These are phyloP conservation scores for Vitis riparia DNA, from an alignment of 164 flowering plant genomes.

Conservation along the genomic window DNA sequence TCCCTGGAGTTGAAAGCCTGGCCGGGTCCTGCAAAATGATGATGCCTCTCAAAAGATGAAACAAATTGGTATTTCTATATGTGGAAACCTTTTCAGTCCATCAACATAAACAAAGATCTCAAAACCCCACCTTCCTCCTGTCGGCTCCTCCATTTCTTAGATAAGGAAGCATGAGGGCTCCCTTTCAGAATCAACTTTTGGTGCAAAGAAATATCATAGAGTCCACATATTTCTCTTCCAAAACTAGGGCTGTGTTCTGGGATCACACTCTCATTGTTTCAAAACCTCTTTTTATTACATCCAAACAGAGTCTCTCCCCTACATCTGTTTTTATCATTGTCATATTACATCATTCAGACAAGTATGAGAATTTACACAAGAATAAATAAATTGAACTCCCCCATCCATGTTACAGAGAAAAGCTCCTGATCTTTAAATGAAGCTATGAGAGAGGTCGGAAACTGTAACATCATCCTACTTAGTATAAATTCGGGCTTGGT, in stretches of 20 bases:
- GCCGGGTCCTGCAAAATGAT: slow-evolving; percentile 22
- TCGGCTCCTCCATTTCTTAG: slow-evolving; percentile 2
- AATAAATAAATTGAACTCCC: slow-evolving; percentile 22
- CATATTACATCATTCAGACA: slow-evolving; percentile 7
- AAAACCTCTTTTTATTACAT: not conserved
- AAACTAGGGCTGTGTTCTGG: too few species aligned
- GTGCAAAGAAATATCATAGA: too few species aligned
- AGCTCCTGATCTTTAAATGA: slow-evolving; percentile 4
- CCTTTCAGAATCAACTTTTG: slow-evolving; percentile 1
- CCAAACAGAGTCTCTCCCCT: not conserved
- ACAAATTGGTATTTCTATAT: slow-evolving; percentile 19
- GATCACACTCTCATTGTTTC: too few species aligned
- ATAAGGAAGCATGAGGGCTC: slow-evolving; percentile 4
- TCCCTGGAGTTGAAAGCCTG: slow-evolving; percentile 19
- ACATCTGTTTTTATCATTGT: not conserved
- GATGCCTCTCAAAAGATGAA: slow-evolving; percentile 20
- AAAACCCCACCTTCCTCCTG: slow-evolving; percentile 8
- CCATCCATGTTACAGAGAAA: slow-evolving; percentile 10
- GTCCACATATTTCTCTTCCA: too few species aligned
- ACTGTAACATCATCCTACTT: slow-evolving; percentile 3
- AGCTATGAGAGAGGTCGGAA: slow-evolving; percentile 15
- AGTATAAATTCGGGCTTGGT: slow-evolving; percentile 1
- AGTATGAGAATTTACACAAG: slow-evolving; percentile 24
- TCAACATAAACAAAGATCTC: slow-evolving; percentile 8
- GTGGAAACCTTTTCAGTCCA: slow-evolving; percentile 17